Conservation (phyloP, 129 eudicot species). For the Erigeron canadensis region DNA sequence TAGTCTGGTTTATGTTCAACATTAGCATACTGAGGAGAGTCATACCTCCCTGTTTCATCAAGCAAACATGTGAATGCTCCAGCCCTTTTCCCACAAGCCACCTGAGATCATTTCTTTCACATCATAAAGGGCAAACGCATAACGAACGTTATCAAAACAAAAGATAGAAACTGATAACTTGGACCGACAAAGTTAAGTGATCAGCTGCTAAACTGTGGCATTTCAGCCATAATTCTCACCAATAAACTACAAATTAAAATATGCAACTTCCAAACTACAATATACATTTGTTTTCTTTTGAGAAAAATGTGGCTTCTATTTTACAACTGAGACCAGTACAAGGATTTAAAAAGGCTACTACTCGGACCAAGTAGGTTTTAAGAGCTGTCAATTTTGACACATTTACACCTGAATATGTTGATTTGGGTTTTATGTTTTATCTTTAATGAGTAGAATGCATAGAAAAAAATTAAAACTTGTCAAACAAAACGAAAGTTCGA, state of each 20-base stretch:
- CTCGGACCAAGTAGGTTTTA: not conserved
- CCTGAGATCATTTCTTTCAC: conserved; percentile 43
- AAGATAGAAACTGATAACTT: not conserved
- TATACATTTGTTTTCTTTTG: too few species aligned
- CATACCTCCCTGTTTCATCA: conserved; percentile 94
- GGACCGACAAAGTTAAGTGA: too few species aligned
- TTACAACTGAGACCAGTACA: not conserved
- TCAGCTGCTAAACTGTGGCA: too few species aligned
- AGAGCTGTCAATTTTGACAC: not conserved
- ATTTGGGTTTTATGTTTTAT: not conserved
- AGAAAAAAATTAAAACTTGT: too few species aligned
- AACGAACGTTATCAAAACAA: not conserved
- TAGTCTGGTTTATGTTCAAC: conserved; percentile 86
- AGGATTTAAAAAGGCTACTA: not conserved
- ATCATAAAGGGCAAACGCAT: not conserved
- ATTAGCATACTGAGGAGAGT: conserved; percentile 62
- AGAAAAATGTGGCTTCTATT: too few species aligned
- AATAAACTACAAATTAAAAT: too few species aligned
- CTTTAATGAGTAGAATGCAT: not conserved
- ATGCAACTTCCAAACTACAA: too few species aligned
- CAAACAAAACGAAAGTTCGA: not conserved
- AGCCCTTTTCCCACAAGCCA: conserved; percentile 97
- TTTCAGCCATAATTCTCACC: too few species aligned
- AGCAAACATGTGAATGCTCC: conserved; percentile 91
- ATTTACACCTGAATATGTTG: not conserved